Evolutionary conservation across 1,139 yeast species (phyloP).

Genomic region (Hyphopichia burtonii): DNA sequence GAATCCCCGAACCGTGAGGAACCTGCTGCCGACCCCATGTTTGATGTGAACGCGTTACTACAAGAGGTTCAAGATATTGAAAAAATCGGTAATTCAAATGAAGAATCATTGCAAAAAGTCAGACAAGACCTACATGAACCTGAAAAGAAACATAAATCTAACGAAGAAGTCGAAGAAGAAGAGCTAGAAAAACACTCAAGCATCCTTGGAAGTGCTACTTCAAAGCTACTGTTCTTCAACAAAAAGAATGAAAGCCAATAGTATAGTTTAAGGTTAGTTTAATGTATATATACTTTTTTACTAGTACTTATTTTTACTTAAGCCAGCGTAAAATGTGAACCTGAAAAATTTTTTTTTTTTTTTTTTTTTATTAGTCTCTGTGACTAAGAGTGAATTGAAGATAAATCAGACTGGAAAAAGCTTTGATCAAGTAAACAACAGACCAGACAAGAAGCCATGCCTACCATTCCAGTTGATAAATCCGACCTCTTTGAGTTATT

Average conservation of each 20-base stretch:
- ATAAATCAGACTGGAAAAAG: background rate
- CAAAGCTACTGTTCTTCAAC: background rate
- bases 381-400: background rate
- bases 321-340: background rate
- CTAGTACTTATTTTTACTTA: background rate
- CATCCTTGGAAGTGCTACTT: slow-evolving; percentile 2
- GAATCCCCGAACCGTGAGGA: slow-evolving; percentile 13
- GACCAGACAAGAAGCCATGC: slow-evolving; percentile 53
- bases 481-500: slow-evolving; percentile 82
- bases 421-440: background rate
- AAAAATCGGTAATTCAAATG: slow-evolving; percentile 20
- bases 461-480: slow-evolving; percentile 94
- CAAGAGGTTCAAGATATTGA: slow-evolving; percentile 49
- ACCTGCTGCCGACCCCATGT: slow-evolving; percentile 23
- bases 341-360: background rate
- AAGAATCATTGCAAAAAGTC: slow-evolving; percentile 13
- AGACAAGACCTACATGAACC: slow-evolving; percentile 14
- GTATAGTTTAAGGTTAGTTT: background rate
- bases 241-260: background rate
- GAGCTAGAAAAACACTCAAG: slow-evolving; percentile 4
- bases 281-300: background rate
- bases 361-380: background rate
- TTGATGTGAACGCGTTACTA: slow-evolving; percentile 47
- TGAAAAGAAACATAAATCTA: slow-evolving; percentile 9
- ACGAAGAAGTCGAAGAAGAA: slow-evolving; percentile 23